phyloP scores from a whole-genome alignment of 306 rosid species.

The Glycyrrhiza uralensis region DNA sequence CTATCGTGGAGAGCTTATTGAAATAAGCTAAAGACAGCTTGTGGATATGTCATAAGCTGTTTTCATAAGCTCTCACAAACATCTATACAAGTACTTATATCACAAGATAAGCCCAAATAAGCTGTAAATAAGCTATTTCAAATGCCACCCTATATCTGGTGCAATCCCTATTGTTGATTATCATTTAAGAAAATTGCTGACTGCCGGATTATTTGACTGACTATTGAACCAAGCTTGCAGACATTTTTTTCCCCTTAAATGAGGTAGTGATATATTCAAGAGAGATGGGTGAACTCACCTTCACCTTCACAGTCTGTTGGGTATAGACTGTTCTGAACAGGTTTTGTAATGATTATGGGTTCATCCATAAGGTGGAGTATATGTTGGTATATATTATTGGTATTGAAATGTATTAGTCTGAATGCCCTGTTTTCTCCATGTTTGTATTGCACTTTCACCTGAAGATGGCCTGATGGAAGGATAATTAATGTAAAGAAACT shows the following conservation, averaged over 20 bases:
- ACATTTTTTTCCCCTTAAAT: background rate
- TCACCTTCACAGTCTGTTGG: background rate
- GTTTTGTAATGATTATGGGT: background rate
- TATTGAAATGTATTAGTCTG: background rate
- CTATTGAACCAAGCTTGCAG: background rate
- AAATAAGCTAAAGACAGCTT: too few relatives aligned
- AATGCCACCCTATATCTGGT: background rate
- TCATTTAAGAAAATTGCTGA: background rate
- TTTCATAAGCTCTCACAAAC: too few relatives aligned
- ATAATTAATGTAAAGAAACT: background rate
- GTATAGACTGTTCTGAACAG: background rate
- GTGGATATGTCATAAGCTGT: too few relatives aligned
- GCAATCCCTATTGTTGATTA: background rate
- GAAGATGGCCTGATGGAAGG: background rate
- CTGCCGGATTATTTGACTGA: background rate
- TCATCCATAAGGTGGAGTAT: background rate
- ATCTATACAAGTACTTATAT: too few relatives aligned
- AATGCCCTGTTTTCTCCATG: background rate
- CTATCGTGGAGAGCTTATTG: too few relatives aligned
- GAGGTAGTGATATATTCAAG: background rate
- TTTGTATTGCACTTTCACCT: background rate
- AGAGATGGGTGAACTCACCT: background rate
- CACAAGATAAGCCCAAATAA: too few relatives aligned
- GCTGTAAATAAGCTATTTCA: too few relatives aligned
- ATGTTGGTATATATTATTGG: background rate